Evolutionary conservation across 1,284 basidiomycete genomes (phyloP), one percentile per base, ranked within the genome.

Genomic region (Heterobasidion irregulare): DNA sequence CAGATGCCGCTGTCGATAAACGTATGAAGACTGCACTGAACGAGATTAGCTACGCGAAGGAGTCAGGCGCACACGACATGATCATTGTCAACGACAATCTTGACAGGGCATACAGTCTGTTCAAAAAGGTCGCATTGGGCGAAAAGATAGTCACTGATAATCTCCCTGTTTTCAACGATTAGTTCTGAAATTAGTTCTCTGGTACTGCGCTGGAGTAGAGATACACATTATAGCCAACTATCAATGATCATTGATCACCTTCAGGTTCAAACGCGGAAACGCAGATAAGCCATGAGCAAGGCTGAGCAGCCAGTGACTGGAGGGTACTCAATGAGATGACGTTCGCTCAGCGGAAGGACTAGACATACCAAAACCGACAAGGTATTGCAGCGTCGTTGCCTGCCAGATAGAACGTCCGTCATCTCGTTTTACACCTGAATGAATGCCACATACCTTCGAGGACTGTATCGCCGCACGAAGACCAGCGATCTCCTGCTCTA

Each of bases 401-500:
- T 90, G 47, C 6, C 26, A 10, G 41, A 19, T 34, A 32, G 18
- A 35, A 32, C 34, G 35, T 58, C 19, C 47, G 35, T 2, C 50
- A 19, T 13, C 13, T 45, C 1, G 32, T n/a, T 47, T 7, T n/a
- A 26, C 12, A 34, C 16, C 8, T 35, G 18, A 48, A 50, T 33
- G 36, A 6, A 50, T 44, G 57, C 46, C 52, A 59, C 73, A 51
- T 57, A 80, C 93, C 79, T 98, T 98, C 55, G 92, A 91, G 26
- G 91, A 88, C 68, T 98, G 94, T 54, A 98, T 97, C 50, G 89
- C 81, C 1, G 96, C 97, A 51, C 93, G 75, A 53, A 98, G 70
- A 6, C 86, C 84, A 2, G 94, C 93, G 66, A 98, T 98, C 73
- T 98, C 96, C 66, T 92, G 90, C 72, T 99, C 96, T 64, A 99